Evolutionary conservation across 257 asterid genomes (phyloP).

Genomic region (Nyctanthes arbortristis): DNA sequence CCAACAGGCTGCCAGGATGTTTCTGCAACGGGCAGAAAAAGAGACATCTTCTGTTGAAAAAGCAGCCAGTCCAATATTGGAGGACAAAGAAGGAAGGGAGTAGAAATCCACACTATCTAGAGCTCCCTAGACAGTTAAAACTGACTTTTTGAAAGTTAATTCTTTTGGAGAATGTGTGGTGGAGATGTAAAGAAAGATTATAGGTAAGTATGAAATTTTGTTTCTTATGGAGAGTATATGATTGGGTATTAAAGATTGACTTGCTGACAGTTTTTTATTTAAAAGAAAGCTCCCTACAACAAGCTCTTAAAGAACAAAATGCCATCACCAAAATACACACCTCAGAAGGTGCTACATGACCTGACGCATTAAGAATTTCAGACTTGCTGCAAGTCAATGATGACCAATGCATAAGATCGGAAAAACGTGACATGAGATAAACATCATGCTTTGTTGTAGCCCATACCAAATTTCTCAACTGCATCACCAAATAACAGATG

Average conservation of each 20-base stretch:
- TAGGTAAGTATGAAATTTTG: too few species aligned
- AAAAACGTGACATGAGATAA: conserved; percentile 79
- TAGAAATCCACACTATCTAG: not conserved
- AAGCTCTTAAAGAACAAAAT: too few species aligned
- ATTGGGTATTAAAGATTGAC: too few species aligned
- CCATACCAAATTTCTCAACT: conserved; percentile 96
- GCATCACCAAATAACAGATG: conserved; percentile 27
- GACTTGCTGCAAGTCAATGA: conserved; percentile 58
- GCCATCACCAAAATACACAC: conserved; percentile 46
- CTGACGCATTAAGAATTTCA: conserved; percentile 82
- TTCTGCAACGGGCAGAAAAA: conserved; percentile 43
- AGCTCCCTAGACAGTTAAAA: too few species aligned
- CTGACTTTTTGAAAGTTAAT: too few species aligned
- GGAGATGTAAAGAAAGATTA: too few species aligned
- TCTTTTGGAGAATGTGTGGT: too few species aligned
- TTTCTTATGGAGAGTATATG: too few species aligned
- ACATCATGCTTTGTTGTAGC: conserved; percentile 90
- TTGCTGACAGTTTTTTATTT: too few species aligned
- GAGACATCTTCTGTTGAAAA: not conserved
- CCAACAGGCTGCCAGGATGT: conserved; percentile 92
- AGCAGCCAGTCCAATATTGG: not conserved
- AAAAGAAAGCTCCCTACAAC: too few species aligned
- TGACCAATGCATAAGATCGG: conserved; percentile 91
- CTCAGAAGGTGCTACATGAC: conserved; percentile 85
- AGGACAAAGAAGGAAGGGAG: not conserved